Conservation (phyloP, 768 basidiomycete species). For the Phaeotremella skinneri region DNA sequence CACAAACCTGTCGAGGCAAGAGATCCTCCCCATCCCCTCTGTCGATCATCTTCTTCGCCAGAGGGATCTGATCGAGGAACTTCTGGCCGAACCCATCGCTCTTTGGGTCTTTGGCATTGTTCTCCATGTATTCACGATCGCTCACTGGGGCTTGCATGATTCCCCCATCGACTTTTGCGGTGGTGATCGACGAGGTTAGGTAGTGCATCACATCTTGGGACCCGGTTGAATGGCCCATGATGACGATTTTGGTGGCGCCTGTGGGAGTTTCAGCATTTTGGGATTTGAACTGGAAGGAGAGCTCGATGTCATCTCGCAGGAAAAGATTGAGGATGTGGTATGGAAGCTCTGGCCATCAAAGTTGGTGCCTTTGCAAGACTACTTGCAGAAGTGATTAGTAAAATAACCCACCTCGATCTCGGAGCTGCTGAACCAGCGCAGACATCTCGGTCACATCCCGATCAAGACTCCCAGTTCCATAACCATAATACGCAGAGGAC, state of each 20-base stretch:
- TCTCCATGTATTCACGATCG: conserved; percentile 36
- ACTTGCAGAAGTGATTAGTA: not conserved
- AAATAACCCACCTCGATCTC: conserved; percentile 33
- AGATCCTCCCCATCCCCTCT: conserved; percentile 37
- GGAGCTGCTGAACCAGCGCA: conserved; percentile 37
- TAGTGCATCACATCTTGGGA: conserved; percentile 48
- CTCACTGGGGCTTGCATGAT: conserved; percentile 51
- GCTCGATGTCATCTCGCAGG: not conserved
- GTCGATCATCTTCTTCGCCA: conserved; percentile 32
- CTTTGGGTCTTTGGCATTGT: not conserved
- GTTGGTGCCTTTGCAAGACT: not conserved
- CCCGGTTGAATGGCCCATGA: conserved; percentile 50
- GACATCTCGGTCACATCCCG: conserved; percentile 42
- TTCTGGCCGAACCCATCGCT: conserved; percentile 12
- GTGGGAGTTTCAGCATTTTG: not conserved
- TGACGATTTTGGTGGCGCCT: conserved; percentile 39
- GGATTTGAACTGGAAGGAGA: not conserved
- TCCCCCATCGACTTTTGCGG: conserved; percentile 38
- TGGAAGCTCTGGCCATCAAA: not conserved
- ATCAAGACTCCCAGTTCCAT: conserved; percentile 34
- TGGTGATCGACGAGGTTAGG: conserved; percentile 24
- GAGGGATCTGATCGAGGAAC: conserved; percentile 8
- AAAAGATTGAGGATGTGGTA: not conserved
- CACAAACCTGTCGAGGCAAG: conserved; percentile 26
- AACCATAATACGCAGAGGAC: conserved; percentile 42